A percentile compares a stretch with the other conserved stretches of the same genome.
phyloP scores from a whole-genome alignment of 108 stramenopile species.

The Skeletonema grethae region DNA sequence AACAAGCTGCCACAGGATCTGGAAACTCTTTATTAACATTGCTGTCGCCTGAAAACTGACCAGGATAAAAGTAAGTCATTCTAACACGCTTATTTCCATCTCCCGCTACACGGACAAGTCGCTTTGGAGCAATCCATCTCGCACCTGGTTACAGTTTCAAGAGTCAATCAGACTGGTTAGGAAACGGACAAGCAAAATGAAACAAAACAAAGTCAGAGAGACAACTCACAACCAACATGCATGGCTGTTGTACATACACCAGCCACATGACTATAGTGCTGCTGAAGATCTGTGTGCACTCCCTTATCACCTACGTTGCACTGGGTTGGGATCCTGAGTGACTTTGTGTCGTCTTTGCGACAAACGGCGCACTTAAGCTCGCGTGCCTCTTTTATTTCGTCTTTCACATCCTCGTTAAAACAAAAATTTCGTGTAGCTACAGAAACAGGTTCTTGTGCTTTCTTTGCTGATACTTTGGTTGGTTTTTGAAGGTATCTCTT shows the following conservation, averaged over 20 bases:
- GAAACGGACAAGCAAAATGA: no score
- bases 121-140: not conserved
- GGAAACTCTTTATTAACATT: not conserved
- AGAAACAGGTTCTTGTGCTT: constrained; percentile 11
- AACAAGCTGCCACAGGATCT: not conserved
- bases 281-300: constrained; percentile 26
- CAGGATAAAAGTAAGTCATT: not conserved
- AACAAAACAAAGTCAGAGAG: no score
- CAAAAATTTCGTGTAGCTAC: constrained; percentile 17
- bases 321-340: constrained; percentile 52
- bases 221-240: not conserved
- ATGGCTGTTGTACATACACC: not conserved
- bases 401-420: not conserved
- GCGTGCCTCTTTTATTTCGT: constrained; percentile 25
- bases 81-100: not conserved
- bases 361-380: constrained; percentile 53
- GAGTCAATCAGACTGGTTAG: no score
- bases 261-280: constrained; percentile 6
- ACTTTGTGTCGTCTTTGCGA: constrained; percentile 27
- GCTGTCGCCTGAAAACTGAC: not conserved
- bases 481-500: not conserved
- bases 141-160: not conserved
- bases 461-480: not conserved
- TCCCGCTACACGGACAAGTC: no score
- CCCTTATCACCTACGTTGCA: constrained; percentile 47